Conservation (phyloP, 2,329 filamentous ascomycete species). For the Magnaporthiopsis poae region DNA sequence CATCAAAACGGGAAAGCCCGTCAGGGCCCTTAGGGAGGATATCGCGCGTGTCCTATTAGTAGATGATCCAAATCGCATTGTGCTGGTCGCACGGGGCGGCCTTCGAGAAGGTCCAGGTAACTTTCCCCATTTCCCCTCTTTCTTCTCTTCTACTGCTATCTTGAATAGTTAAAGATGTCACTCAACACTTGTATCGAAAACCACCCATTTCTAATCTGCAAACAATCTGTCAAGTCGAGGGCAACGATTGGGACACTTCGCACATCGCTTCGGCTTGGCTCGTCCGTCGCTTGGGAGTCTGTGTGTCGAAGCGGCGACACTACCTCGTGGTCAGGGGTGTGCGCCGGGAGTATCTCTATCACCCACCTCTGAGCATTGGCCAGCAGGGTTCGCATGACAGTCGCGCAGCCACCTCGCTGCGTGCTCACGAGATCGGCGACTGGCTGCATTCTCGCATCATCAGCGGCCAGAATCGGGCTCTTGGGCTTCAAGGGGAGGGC, state of each 20-base stretch:
- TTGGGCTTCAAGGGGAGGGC: conserved; percentile 11
- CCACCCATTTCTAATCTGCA: too few species aligned
- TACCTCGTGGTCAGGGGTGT: conserved; percentile 22
- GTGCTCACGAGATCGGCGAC: neutral
- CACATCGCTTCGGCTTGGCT: conserved; percentile 21
- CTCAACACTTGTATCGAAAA: too few species aligned
- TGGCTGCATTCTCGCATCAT: conserved; percentile 10
- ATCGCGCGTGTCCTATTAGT: conserved; percentile 18
- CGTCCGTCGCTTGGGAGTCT: conserved; percentile 22
- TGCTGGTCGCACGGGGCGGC: conserved; percentile 22
- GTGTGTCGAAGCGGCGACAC: conserved; percentile 13
- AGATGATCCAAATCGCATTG: conserved; percentile 19
- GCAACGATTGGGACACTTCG: conserved; percentile 23
- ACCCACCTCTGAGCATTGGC: conserved; percentile 11
- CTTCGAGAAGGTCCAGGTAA: conserved; percentile 17
- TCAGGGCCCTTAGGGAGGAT: conserved; percentile 18
- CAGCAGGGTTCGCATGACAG: too few species aligned
- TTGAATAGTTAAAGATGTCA: too few species aligned
- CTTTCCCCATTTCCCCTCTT: too few species aligned
- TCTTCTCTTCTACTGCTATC: too few species aligned
- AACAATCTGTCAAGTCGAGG: conserved; percentile 15
- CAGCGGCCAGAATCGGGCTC: neutral
- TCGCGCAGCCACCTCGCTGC: neutral
- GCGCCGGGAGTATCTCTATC: conserved; percentile 25
- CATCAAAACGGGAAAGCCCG: conserved; percentile 19